Conservation (phyloP, 306 rosid genomes). For the Vigna radiata region DNA sequence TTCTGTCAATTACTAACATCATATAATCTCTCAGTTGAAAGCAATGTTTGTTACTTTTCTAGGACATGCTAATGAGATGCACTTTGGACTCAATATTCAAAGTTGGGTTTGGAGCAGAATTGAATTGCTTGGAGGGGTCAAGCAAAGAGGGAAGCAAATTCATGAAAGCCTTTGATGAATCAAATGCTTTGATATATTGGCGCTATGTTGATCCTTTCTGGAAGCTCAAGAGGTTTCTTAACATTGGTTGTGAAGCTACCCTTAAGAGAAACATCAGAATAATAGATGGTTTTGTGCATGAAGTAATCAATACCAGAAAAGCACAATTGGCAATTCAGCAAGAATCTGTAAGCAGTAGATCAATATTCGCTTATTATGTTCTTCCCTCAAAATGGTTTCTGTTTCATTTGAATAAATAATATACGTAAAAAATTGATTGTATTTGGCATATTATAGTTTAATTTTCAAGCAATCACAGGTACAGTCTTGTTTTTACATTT, state of each 20-base stretch:
- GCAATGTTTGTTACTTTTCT: background rate
- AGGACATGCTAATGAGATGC: slow-evolving; percentile 75
- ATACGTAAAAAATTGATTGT: background rate
- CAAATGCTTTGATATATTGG: slow-evolving; percentile 65
- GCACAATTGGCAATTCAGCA: slow-evolving; percentile 41
- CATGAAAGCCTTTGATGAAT: slow-evolving; percentile 79
- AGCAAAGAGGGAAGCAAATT: slow-evolving; percentile 63
- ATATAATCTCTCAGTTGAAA: background rate
- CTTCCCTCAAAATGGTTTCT: background rate
- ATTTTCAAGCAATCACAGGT: background rate
- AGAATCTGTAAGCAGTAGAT: slow-evolving; percentile 56
- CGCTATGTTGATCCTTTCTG: slow-evolving; percentile 78
- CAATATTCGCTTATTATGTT: background rate
- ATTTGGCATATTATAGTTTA: background rate
- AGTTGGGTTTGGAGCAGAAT: slow-evolving; percentile 91
- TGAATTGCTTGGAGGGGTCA: slow-evolving; percentile 74
- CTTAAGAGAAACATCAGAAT: slow-evolving; percentile 58
- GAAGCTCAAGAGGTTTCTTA: slow-evolving; percentile 69
- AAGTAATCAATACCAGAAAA: slow-evolving; percentile 59
- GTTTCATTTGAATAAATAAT: background rate
- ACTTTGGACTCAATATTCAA: slow-evolving; percentile 81
- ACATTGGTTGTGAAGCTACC: slow-evolving; percentile 69
- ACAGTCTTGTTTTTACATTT: background rate
- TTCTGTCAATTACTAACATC: background rate
- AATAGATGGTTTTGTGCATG: slow-evolving; percentile 59